A percentile compares a stretch with the other conserved stretches of the same genome.
Evolutionary conservation across 2,329 filamentous ascomycete genomes (phyloP).

Genomic region (Tricladium varicosporioides): DNA sequence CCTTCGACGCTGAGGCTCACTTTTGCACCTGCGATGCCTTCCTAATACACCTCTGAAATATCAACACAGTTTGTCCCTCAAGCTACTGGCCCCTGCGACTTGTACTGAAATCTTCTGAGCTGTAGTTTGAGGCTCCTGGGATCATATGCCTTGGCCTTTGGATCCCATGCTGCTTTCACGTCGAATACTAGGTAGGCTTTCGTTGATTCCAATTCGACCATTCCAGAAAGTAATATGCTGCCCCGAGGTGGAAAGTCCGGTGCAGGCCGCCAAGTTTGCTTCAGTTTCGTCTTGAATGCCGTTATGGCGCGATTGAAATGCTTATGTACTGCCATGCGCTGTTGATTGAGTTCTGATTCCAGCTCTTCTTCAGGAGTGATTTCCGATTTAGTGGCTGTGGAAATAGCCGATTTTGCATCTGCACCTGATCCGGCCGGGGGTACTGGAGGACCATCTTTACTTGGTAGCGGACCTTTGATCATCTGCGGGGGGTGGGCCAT

Average conservation of each 20-base stretch:
- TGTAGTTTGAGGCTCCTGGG: slow-evolving; percentile 36
- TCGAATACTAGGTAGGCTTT: slow-evolving; percentile 49
- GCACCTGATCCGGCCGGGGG: slow-evolving; percentile 8
- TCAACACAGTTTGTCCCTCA: background rate
- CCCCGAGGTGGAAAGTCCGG: slow-evolving; percentile 47
- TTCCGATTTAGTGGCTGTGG: slow-evolving; percentile 7
- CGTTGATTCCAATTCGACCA: slow-evolving; percentile 51
- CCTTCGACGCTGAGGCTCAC: slow-evolving; percentile 7
- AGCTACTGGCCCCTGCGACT: slow-evolving; percentile 35
- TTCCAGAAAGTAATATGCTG: slow-evolving; percentile 50
- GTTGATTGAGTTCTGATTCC: too few relatives aligned
- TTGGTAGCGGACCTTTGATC: slow-evolving; percentile 16
- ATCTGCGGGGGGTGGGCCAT: slow-evolving; percentile 25
- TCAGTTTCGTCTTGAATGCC: slow-evolving; percentile 29
- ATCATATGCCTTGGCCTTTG: slow-evolving; percentile 45
- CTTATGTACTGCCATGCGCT: slow-evolving; percentile 16
- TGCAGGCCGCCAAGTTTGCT: slow-evolving; percentile 46
- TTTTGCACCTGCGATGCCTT: slow-evolving; percentile 8
- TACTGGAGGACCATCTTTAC: slow-evolving; percentile 21
- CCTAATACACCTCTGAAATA: slow-evolving; percentile 5
- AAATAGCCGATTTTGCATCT: slow-evolving; percentile 13
- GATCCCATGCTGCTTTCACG: slow-evolving; percentile 54
- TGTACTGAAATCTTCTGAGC: slow-evolving; percentile 45
- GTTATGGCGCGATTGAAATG: slow-evolving; percentile 27
- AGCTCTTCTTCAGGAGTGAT: background rate